Conservation (phyloP, 164 flowering plant species). For the Liquidambar formosana region DNA sequence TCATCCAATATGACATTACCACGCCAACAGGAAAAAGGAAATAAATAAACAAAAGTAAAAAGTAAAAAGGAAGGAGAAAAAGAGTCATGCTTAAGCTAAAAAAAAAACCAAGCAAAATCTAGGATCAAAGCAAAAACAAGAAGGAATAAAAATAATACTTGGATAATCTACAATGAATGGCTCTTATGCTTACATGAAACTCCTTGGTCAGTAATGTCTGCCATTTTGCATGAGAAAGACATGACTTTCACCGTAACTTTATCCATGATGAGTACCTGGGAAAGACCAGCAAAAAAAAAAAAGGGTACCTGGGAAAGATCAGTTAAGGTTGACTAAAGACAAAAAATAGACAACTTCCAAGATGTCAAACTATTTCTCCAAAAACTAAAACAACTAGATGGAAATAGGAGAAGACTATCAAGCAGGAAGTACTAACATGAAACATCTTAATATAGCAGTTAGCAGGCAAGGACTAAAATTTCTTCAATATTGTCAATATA, state of each 20-base stretch:
- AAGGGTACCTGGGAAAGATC: slow-evolving; percentile 62
- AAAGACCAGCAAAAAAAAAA: too few species aligned
- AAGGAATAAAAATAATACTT: too few species aligned
- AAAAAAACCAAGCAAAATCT: neutral
- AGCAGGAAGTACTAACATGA: neutral
- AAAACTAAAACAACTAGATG: neutral
- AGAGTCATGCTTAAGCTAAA: neutral
- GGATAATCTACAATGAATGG: too few species aligned
- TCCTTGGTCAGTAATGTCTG: slow-evolving; percentile 94
- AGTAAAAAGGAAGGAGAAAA: too few species aligned
- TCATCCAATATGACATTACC: neutral
- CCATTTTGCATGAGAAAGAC: slow-evolving; percentile 96
- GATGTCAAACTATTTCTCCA: neutral
- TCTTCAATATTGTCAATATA: too few species aligned
- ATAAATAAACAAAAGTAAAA: too few species aligned
- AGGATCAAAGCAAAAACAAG: too few species aligned
- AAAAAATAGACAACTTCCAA: neutral
- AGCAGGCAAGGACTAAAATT: too few species aligned
- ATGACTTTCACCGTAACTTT: slow-evolving; percentile 93
- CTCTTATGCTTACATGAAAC: slow-evolving; percentile 71
- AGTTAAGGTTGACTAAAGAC: slow-evolving; percentile 6
- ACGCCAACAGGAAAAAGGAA: neutral
- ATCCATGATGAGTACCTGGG: slow-evolving; percentile 96
- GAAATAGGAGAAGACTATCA: neutral
- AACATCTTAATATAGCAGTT: neutral